Evolutionary conservation across 768 basidiomycete genomes (phyloP).

Genomic region (Hygrocybe coccinea): DNA sequence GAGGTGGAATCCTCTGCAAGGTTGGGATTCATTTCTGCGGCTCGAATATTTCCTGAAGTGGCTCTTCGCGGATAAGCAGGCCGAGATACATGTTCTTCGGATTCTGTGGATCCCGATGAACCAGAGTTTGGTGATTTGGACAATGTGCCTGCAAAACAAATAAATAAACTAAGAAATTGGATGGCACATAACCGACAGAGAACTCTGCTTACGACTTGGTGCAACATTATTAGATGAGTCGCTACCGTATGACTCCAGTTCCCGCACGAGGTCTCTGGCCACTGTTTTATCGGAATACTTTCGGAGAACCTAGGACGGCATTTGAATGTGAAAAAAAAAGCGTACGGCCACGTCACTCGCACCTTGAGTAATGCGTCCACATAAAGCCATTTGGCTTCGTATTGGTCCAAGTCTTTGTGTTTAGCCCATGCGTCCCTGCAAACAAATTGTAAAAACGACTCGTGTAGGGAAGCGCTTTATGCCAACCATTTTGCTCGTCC

Average conservation of each 20-base stretch:
- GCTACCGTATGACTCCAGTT: conserved; percentile 72
- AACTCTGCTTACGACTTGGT: conserved; percentile 50
- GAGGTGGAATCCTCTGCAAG: conserved; percentile 35
- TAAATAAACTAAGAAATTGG: background rate
- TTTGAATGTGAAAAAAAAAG: background rate
- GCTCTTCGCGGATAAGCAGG: conserved; percentile 18
- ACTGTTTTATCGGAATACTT: conserved; percentile 81
- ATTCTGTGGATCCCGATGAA: conserved; percentile 61
- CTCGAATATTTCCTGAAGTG: conserved; percentile 17
- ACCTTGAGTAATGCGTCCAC: conserved; percentile 86
- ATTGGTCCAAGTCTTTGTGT: conserved; percentile 72
- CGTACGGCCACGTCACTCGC: conserved; percentile 10
- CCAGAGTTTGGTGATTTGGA: conserved; percentile 53
- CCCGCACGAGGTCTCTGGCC: conserved; percentile 68
- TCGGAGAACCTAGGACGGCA: conserved; percentile 57
- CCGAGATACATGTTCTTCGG: conserved; percentile 36
- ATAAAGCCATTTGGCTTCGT: conserved; percentile 85
- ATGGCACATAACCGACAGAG: background rate
- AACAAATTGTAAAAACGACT: background rate
- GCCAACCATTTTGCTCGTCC: conserved; percentile 88
- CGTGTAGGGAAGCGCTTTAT: background rate
- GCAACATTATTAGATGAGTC: conserved; percentile 61
- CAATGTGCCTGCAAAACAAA: conserved; percentile 34
- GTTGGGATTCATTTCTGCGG: conserved; percentile 21
- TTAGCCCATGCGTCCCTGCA: conserved; percentile 93